Evolutionary conservation across 768 basidiomycete species (phyloP).

Genomic region (Kondoa subrosea): DNA sequence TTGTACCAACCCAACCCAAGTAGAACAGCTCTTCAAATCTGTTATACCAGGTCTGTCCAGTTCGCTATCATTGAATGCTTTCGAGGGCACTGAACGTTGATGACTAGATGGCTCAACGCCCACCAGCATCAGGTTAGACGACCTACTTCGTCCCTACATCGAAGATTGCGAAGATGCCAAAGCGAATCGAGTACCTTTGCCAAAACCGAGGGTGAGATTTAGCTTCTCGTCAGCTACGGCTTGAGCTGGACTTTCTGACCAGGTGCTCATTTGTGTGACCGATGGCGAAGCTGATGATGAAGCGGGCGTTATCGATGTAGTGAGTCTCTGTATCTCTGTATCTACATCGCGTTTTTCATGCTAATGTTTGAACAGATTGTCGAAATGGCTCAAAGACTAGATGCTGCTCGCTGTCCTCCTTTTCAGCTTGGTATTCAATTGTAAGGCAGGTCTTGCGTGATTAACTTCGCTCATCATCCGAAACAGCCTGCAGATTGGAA

Average conservation of each 20-base stretch:
- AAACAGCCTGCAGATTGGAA: slow-evolving; percentile 9
- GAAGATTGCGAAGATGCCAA: slow-evolving; percentile 13
- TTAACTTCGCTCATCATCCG: background rate
- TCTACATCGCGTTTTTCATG: no score
- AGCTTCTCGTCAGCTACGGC: background rate
- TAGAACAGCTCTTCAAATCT: slow-evolving; percentile 9
- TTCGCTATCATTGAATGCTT: no score
- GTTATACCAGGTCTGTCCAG: no score
- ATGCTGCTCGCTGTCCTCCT: slow-evolving; percentile 8
- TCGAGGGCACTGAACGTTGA: no score
- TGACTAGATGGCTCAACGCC: slow-evolving; percentile 11
- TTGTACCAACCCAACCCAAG: background rate
- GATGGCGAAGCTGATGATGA: slow-evolving; percentile 10
- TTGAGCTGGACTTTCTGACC: no score
- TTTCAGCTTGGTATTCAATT: slow-evolving; percentile 15
- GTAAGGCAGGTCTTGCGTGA: background rate
- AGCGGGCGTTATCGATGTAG: background rate
- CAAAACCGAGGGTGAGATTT: slow-evolving; percentile 8
- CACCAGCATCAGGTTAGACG: slow-evolving; percentile 8
- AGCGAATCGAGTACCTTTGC: background rate
- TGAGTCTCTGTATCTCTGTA: no score
- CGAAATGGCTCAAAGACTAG: slow-evolving; percentile 16
- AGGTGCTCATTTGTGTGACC: slow-evolving; percentile 12
- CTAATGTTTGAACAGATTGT: slow-evolving; percentile 8
- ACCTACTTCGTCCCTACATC: slow-evolving; percentile 11